Base-by-base conservation (phyloP, 345 rosid genomes). In the Camelina neglecta region DNA sequence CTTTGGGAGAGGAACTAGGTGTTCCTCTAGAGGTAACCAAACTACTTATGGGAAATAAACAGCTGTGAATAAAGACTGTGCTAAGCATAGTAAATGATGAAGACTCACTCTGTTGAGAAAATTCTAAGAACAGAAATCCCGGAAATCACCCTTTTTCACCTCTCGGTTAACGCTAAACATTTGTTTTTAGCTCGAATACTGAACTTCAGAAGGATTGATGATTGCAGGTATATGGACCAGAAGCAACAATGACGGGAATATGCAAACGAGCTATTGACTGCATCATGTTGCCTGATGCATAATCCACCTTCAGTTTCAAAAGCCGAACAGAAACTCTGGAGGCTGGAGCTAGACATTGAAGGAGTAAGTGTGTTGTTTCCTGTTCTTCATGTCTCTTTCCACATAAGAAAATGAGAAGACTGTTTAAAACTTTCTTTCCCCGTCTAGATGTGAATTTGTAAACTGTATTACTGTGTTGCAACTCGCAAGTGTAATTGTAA, bases 201-300 rank as follows among this genome's bases (percentile, higher is more conserved):
- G 57, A 55, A 23, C 51, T 67, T n/a, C 29, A 44, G 21, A 53
- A 15, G 71, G 58, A 29, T n/a, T 65, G 62, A 38, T 31, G 31
- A 29, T 74, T 78, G 45, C 85, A 94, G 97, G 97, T 94, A 50
- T 92, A 89, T 58, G 97, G 98, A 5, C 97, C 97, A 2, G 97
- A 94, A 84, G 92, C 97, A 29, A 92, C 98, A 1, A 94, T 94
- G 98, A 94, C 97, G 0, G 97, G 97, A 73, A 92, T 94, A 56
- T 94, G 98, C 96, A 94, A 94, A 82, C 77, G 85, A 59, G 97
- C 98, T 55, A 94, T 94, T 39, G 97, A 90, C 64, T 92, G 97
- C 87, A 81, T 90, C 67, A 89, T 90, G 95, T 77, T 90, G 3
- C 67, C 80, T 59, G 81, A 78, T 18, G 80, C 86, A 70, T 90